Percentiles rank a stretch among this genome's conserved stretches.
These are phyloP conservation scores for Lachnellula arida DNA, from an alignment of 2,329 filamentous ascomycete genomes.

Conservation along the genomic window DNA sequence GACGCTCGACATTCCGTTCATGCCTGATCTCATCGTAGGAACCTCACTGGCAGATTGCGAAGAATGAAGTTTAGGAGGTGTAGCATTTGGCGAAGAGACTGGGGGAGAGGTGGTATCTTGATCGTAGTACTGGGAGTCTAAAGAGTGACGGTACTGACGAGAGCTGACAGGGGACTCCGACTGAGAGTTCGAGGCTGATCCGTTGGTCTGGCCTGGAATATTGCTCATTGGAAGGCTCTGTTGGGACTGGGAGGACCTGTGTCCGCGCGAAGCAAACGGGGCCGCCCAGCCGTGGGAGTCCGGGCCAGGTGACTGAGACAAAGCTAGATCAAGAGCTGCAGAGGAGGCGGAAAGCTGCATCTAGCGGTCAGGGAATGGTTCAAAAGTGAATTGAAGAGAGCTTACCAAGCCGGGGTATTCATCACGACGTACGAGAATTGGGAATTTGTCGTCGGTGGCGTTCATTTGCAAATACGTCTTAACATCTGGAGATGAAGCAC, in stretches of 20 bases:
- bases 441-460: conserved; percentile 78
- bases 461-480: conserved; percentile 67
- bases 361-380: conserved; percentile 35
- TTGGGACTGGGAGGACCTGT: conserved; percentile 35
- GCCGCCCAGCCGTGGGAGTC: conserved; percentile 34
- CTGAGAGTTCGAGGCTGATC: conserved; percentile 35
- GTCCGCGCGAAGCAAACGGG: conserved; percentile 25
- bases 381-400: conserved; percentile 7
- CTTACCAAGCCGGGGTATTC: conserved; percentile 31
- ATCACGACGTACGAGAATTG: conserved; percentile 70
- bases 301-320: conserved; percentile 60
- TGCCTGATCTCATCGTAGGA: conserved; percentile 66
- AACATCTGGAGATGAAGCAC: conserved; percentile 46
- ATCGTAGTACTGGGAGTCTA: conserved; percentile 47
- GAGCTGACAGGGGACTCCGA: conserved; percentile 41
- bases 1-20: conserved; percentile 28
- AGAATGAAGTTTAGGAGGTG: conserved; percentile 71
- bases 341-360: conserved; percentile 74
- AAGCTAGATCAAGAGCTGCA: conserved; percentile 73
- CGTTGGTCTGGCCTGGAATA: conserved; percentile 25
- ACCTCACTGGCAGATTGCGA: conserved; percentile 91
- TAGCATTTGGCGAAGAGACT: conserved; percentile 47
- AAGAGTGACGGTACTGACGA: conserved; percentile 52
- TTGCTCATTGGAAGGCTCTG: conserved; percentile 41
- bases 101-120: conserved; percentile 23